Evolutionary conservation across 306 rosid genomes (phyloP), one percentile per base, ranked within the genome.

Genomic region (Luffa aegyptiaca): DNA sequence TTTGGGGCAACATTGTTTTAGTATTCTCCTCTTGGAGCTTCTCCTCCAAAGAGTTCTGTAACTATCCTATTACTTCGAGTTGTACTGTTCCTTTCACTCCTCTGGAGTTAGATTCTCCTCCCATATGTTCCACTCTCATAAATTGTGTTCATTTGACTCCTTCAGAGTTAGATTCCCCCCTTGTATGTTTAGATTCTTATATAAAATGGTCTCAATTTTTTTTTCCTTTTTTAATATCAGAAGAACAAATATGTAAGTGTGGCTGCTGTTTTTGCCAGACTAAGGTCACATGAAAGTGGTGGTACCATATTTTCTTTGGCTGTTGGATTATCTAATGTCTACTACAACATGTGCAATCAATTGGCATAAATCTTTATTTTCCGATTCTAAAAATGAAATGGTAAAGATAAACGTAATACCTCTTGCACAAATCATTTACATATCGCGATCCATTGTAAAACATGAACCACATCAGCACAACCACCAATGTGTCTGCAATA

Each of bases 381-480:
- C 39, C 13, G 1, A 31, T 49, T 48, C 26, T 48, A 17, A 13
- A 46, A 31, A 73, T 10, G 44, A 73, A 73, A 73, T 48, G 26
- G 26, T 73, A 49, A 12, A 3, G 56, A 52, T 58, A 20, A 45
- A 78, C 37, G 8, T 78, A 14, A 16, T 78, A 95, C 98, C 97
- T 91, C 86, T 84, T 89, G 85, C 83, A 81, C 85, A 90, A 81
- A 82, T 81, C 90, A 44, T 86, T 53, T 6, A 74, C 61, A 44
- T 84, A 86, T 82, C 92, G 87, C 0, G 87, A 84, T 20, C 85
- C 88, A 63, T 89, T 89, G 85, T 85, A 81, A 75, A 87, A 51
- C 48, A 95, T 81, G 76, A 91, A 95, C 91, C 97, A 90, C 89
- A 91, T 87, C 79, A 95, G 83, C 61, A 95, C 87, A 56, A 90